Percentiles rank a stretch among this genome's conserved stretches.
Evolutionary conservation across 176 grass and related monocot species (phyloP).

Genomic region (Rhynchospora breviuscula): DNA sequence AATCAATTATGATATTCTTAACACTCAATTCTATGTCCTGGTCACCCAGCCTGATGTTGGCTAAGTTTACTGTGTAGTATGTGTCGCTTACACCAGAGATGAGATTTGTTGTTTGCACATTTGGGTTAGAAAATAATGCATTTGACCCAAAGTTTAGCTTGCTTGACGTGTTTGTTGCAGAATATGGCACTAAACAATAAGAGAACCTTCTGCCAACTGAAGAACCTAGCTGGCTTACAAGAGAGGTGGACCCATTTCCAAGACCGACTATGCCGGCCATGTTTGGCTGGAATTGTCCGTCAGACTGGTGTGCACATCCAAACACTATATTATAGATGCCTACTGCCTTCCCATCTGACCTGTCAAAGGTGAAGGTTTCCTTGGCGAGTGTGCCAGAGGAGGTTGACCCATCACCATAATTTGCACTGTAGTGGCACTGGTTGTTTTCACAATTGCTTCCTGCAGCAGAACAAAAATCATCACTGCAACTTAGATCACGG

Average conservation of each 20-base stretch:
- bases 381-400: neutral
- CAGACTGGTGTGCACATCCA: conserved; percentile 2
- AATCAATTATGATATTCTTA: neutral
- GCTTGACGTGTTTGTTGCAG: neutral
- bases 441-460: neutral
- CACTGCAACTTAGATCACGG: conserved; percentile 2
- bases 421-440: neutral
- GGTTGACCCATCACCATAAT: conserved; percentile 3
- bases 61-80: conserved; percentile 14
- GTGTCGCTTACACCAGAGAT: neutral
- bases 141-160: conserved; percentile 11
- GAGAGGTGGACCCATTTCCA: neutral
- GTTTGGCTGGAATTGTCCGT: neutral
- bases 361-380: conserved; percentile 18
- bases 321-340: neutral
- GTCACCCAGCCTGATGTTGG: neutral
- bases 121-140: conserved; percentile 9
- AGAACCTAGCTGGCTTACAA: conserved; percentile 16
- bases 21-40: neutral
- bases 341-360: neutral
- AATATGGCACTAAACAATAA: conserved; percentile 27
- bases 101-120: conserved; percentile 4
- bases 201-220: conserved; percentile 22
- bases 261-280: conserved; percentile 15
- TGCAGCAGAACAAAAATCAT: neutral